Evolutionary conservation across 1,284 basidiomycete species (phyloP).

Genomic region (Pholiota adiposa): DNA sequence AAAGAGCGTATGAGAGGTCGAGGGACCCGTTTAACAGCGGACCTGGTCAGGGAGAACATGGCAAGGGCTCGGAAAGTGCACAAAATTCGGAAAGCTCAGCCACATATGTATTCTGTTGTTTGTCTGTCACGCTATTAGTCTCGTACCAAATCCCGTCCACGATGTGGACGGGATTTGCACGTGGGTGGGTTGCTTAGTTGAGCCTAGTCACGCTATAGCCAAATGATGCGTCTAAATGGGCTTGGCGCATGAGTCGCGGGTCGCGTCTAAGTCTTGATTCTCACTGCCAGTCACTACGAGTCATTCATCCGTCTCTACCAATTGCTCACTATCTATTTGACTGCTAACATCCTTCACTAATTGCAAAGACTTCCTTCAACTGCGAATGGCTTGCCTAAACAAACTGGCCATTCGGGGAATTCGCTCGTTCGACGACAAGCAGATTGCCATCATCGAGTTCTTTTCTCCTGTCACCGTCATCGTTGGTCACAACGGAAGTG

Average conservation of each 20-base stretch:
- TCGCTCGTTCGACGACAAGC: conserved; percentile 93
- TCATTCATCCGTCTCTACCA: background rate
- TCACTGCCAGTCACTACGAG: background rate
- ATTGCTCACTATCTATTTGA: background rate
- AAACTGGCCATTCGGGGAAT: conserved; percentile 90
- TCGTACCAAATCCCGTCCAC: too few relatives aligned
- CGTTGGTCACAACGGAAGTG: conserved; percentile 97
- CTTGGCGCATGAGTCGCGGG: too few relatives aligned
- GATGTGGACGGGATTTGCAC: too few relatives aligned
- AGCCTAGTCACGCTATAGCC: too few relatives aligned
- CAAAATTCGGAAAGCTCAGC: background rate
- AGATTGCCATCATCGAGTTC: conserved; percentile 95
- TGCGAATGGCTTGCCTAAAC: conserved; percentile 81
- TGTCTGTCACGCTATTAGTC: background rate
- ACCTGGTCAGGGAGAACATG: conserved; percentile 21
- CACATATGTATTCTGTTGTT: conserved; percentile 2
- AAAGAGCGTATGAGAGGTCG: conserved; percentile 36
- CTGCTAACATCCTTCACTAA: background rate
- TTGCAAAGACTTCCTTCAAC: too few relatives aligned
- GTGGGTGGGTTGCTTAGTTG: too few relatives aligned
- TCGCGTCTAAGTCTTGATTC: background rate
- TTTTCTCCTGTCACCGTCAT: conserved; percentile 98
- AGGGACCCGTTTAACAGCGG: conserved; percentile 18
- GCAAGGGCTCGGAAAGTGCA: background rate
- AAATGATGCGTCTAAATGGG: conserved; percentile 8